A percentile compares a stretch with the other conserved stretches of the same genome.
Conservation (phyloP, 768 basidiomycete species). For the Russula foetens region DNA sequence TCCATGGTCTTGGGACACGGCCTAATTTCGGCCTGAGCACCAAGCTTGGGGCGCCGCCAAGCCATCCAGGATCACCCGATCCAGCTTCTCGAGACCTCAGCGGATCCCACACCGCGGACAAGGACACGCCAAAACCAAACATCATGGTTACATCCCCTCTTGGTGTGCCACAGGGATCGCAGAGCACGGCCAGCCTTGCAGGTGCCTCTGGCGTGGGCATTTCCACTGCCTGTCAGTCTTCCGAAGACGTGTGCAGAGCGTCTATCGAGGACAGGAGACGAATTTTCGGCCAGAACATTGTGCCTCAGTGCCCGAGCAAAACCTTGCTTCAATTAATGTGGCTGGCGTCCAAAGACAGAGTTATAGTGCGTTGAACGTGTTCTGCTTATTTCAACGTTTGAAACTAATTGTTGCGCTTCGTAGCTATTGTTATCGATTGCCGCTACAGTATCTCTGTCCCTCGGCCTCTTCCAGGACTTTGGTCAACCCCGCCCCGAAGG, state of each 20-base stretch:
- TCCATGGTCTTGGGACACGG: conserved; percentile 70
- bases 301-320: conserved; percentile 42
- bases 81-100: neutral
- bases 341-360: conserved; percentile 56
- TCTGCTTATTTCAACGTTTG: neutral
- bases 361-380: conserved; percentile 37
- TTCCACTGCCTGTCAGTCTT: neutral
- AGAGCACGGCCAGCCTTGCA: conserved; percentile 11
- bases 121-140: conserved; percentile 26
- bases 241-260: conserved; percentile 26
- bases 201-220: neutral
- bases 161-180: conserved; percentile 22
- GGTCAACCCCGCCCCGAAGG: conserved; percentile 55
- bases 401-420: conserved; percentile 33
- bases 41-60: neutral
- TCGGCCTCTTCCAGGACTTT: conserved; percentile 92
- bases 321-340: conserved; percentile 47
- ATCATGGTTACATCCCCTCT: conserved; percentile 36
- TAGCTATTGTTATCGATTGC: conserved; percentile 87
- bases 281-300: conserved; percentile 45
- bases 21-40: conserved; percentile 36
- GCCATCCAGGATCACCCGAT: conserved; percentile 1
- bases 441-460: conserved; percentile 84
- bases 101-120: conserved; percentile 19
- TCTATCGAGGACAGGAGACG: conserved; percentile 37